phyloP scores from a whole-genome alignment of 75 land plant genomes.

The Ceratopteris richardii region DNA sequence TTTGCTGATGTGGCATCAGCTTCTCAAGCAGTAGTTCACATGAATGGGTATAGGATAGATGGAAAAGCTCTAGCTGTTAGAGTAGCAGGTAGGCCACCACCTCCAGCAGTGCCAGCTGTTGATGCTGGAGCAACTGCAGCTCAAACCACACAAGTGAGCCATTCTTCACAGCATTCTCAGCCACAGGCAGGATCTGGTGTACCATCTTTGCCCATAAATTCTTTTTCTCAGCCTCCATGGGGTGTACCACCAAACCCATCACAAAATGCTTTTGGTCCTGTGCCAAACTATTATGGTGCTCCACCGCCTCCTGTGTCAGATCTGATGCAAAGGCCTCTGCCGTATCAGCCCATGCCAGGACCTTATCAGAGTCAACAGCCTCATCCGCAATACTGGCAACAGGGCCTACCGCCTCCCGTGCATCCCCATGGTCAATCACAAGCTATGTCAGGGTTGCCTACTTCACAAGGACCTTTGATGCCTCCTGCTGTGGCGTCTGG shows the following conservation, averaged over 20 bases:
- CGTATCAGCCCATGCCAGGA: too few relatives aligned
- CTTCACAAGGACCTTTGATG: background rate
- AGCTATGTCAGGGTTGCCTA: too few relatives aligned
- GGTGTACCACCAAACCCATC: too few relatives aligned
- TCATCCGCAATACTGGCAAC: too few relatives aligned
- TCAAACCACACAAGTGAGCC: background rate
- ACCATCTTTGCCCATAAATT: constrained; percentile 1
- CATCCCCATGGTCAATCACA: too few relatives aligned
- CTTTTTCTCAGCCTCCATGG: background rate
- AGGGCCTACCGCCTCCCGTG: too few relatives aligned
- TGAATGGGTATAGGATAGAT: constrained; percentile 38
- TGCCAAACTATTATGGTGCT: background rate
- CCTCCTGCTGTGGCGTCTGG: constrained; percentile 2
- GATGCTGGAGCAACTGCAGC: background rate
- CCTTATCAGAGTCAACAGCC: too few relatives aligned
- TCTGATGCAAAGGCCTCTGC: background rate
- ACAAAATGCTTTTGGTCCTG: background rate
- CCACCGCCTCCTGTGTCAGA: constrained; percentile 1
- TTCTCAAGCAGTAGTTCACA: constrained; percentile 16
- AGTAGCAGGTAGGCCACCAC: constrained; percentile 23
- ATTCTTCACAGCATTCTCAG: background rate
- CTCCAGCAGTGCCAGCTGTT: constrained; percentile 1
- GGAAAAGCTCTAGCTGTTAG: constrained; percentile 29
- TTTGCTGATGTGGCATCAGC: constrained; percentile 19
- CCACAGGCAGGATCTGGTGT: background rate